phyloP scores from a whole-genome alignment of 768 basidiomycete species.

The Lactifluus volemus region DNA sequence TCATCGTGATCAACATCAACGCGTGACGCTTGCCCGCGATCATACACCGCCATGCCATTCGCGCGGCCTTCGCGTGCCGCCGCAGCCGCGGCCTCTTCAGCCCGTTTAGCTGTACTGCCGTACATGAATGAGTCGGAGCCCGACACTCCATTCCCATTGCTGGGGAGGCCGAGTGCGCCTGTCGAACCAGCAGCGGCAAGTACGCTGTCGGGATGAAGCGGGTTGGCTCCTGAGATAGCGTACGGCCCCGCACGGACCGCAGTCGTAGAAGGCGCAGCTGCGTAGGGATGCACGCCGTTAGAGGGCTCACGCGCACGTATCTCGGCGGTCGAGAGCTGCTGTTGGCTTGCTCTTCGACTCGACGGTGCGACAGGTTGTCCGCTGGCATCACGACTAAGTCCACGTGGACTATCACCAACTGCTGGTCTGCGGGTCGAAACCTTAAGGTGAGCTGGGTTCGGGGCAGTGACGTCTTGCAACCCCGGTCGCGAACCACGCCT shows the following conservation, averaged over 20 bases:
- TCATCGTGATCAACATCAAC: constrained; percentile 57
- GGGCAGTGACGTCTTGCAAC: constrained; percentile 52
- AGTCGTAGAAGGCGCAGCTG: constrained; percentile 48
- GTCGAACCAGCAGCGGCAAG: constrained; percentile 32
- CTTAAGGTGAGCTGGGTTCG: constrained; percentile 61
- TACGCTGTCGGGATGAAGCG: constrained; percentile 27
- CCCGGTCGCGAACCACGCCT: constrained; percentile 46
- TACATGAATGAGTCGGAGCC: constrained; percentile 60
- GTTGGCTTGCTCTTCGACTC: constrained; percentile 62
- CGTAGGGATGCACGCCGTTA: constrained; percentile 56
- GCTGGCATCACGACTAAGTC: constrained; percentile 42
- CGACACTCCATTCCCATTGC: constrained; percentile 30
- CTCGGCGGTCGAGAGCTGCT: constrained; percentile 28
- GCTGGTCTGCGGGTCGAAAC: constrained; percentile 39
- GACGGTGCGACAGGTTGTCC: constrained; percentile 60
- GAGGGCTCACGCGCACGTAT: constrained; percentile 34
- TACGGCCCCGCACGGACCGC: constrained; percentile 48
- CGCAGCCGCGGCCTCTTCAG: constrained; percentile 34
- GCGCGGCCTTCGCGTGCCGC: constrained; percentile 31
- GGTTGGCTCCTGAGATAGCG: constrained; percentile 22
- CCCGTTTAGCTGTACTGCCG: constrained; percentile 45
- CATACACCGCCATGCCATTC: constrained; percentile 55
- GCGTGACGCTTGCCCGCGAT: constrained; percentile 53
- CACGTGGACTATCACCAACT: constrained; percentile 41
- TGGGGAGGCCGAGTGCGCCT: constrained; percentile 6